Base-by-base conservation (phyloP, 768 basidiomycete species). In the Amanita inopinata region DNA sequence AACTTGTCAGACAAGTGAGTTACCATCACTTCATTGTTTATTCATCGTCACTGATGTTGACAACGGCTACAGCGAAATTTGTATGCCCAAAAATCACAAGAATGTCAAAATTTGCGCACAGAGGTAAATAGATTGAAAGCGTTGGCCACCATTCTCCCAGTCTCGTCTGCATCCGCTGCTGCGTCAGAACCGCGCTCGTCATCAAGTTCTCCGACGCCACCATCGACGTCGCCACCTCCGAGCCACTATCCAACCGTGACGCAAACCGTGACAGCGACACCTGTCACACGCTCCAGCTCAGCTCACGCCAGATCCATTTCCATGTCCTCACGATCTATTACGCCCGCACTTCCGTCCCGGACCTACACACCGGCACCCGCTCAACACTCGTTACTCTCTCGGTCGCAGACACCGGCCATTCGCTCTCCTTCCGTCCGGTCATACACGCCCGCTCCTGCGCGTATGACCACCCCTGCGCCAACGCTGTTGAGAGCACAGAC, bases 1-100 rank as follows among this genome's bases (percentile, higher is more conserved):
- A 40, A 19, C 27, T 37, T 30, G 3, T 51, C 46, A 81, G 79
- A 74, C 71, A 79, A 73, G 75, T 79, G 62, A 71, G 80, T 71
- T 49, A 49, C 58, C 41, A 40, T 38, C 12, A 30, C 24, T 25
- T 20, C 38, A 33, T 15, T 15, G 8, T 27, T 12, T 4, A 44
- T 10, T 25, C 42, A 38, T 20, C 24, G 34, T 48, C 43, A 50
- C 35, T 52, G 33, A 54, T 45, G 47, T 15, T 49, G 40, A 40
- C 43, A 34, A 42, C 31, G 53, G 48, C 54, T 24, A 24, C 53
- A 83, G 81, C 74, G 77, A 58, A 56, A 68, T 40, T 67, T 71
- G 57, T 78, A 77, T 61, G 62, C 69, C 49, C 74, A 78, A 66
- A 80, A 80, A 70, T 69, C 74, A 44, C 79, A 80, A 63, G 83